Evolutionary conservation across 164 flowering plant species (phyloP), one percentile per base, ranked within the genome.

Genomic region (Nymphaea thermarum): DNA sequence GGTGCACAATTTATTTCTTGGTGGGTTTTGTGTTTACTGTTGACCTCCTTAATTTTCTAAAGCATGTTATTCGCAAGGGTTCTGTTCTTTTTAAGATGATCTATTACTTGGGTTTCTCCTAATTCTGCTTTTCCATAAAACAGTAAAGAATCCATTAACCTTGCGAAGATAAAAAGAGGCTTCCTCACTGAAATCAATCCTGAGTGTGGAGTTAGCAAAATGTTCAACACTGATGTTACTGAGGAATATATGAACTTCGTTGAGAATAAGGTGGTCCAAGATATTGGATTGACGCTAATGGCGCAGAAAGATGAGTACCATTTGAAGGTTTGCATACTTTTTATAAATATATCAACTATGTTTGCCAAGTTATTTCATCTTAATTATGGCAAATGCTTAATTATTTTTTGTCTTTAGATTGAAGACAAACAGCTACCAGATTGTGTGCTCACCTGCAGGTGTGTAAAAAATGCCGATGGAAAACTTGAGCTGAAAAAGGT

Each of bases 361-460:
- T 17, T 61, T 4, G 42, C 25, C 42, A 6, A 1, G 16, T 61
- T 8, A 6, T 36, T 61, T 11, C 64, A n/a, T 61, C 64, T 61
- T 61, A 61, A n/a, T n/a, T 11, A 8, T 61, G 36, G 8, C 16
- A n/a, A 6, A 6, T 36, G 6, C 64, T 36, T n/a, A 61, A n/a
- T 25, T 25, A 1, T 11, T 61, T n/a, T n/a, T 73, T 51, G 67
- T 59, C 5, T 75, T 45, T 64, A 85, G 92, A 67, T 87, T 15
- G 66, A 78, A 70, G 87, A 87, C 75, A 71, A 67, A 43, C 60
- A 17, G 17, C 67, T 66, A 18, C 84, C 84, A 41, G 71, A 69
- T 72, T 64, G 77, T 66, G 79, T 77, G 41, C 57, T 85, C 64
- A 71, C 84, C n/a, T 85, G 93, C 80, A 86, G 81, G 78, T 87